phyloP scores from a whole-genome alignment of 208 protist species.

The Lotmaria passim region DNA sequence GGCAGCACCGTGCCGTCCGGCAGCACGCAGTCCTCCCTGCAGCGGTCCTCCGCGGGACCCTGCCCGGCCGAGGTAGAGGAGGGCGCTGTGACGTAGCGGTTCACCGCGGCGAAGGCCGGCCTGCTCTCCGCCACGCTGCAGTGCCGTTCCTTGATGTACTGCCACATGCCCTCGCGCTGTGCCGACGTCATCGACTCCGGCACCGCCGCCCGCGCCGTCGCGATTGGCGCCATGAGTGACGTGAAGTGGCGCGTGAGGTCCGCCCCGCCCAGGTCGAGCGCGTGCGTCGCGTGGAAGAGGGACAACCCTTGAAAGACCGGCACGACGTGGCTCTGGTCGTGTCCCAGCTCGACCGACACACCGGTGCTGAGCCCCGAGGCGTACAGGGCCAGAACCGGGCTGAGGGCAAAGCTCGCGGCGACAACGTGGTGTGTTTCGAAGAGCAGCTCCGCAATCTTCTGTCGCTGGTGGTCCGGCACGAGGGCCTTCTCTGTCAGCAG shows the following conservation, averaged over 20 bases:
- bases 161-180: slow-evolving; percentile 67
- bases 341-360: slow-evolving; percentile 95
- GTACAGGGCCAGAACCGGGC: slow-evolving; percentile 91
- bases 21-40: slow-evolving; percentile 59
- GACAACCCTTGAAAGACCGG: slow-evolving; percentile 98
- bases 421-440: slow-evolving; percentile 84
- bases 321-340: slow-evolving; percentile 97
- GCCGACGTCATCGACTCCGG: slow-evolving; percentile 43
- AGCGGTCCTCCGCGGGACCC: slow-evolving; percentile 30
- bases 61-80: neutral
- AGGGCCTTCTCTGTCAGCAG: slow-evolving; percentile 91
- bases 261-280: slow-evolving; percentile 79
- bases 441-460: slow-evolving; percentile 87
- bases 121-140: slow-evolving; percentile 48
- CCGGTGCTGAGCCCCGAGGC: slow-evolving; percentile 85
- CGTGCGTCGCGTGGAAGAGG: slow-evolving; percentile 92
- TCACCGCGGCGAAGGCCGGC: slow-evolving; percentile 23
- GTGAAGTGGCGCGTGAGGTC: slow-evolving; percentile 68
- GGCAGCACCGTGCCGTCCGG: slow-evolving; percentile 82
- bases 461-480: slow-evolving; percentile 79
- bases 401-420: slow-evolving; percentile 70
- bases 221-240: slow-evolving; percentile 26
- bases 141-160: slow-evolving; percentile 89
- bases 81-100: neutral
- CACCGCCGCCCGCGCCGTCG: slow-evolving; percentile 34